Percentiles rank a stretch among this genome's conserved stretches.
Conservation (phyloP, 805 yeast species). For the Candida tallmaniae region DNA sequence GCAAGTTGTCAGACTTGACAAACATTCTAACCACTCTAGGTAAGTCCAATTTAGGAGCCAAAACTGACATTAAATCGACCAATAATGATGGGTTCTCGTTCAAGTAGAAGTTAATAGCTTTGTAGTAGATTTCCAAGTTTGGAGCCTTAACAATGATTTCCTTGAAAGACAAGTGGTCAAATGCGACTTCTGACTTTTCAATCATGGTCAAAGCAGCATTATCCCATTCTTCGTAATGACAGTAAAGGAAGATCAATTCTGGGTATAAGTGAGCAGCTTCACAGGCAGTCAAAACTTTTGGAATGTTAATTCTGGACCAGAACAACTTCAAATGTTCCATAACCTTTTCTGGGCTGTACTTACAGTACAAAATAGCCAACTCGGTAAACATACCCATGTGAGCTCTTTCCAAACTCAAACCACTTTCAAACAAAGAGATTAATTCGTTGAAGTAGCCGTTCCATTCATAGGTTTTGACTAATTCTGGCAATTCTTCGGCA, state of each 20-base stretch:
- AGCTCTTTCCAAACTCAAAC: conserved; percentile 94
- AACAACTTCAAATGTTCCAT: conserved; percentile 95
- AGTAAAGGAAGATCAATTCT: conserved; percentile 90
- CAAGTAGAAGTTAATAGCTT: conserved; percentile 93
- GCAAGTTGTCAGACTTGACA: conserved; percentile 92
- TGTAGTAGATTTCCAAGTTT: conserved; percentile 93
- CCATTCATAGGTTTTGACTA: conserved; percentile 81
- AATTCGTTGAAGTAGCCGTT: conserved; percentile 90
- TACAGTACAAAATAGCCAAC: conserved; percentile 84
- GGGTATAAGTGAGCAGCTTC: conserved; percentile 95
- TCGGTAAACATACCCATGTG: conserved; percentile 99
- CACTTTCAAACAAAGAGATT: conserved; percentile 89
- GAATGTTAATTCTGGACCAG: conserved; percentile 98
- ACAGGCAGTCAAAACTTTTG: conserved; percentile 91
- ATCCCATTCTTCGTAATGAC: conserved; percentile 99
- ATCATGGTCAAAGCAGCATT: conserved; percentile 96
- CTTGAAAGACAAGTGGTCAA: conserved; percentile 91
- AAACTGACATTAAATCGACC: conserved; percentile 77
- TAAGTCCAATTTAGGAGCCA: conserved; percentile 87
- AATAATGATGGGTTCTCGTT: conserved; percentile 87
- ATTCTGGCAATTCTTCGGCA: conserved; percentile 92
- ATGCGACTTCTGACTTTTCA: conserved; percentile 88
- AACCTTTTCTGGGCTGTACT: conserved; percentile 83
- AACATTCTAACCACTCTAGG: conserved; percentile 93
- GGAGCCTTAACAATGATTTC: conserved; percentile 93